phyloP scores from a whole-genome alignment of 2,329 filamentous ascomycete genomes.

The Trichoderma koningii region DNA sequence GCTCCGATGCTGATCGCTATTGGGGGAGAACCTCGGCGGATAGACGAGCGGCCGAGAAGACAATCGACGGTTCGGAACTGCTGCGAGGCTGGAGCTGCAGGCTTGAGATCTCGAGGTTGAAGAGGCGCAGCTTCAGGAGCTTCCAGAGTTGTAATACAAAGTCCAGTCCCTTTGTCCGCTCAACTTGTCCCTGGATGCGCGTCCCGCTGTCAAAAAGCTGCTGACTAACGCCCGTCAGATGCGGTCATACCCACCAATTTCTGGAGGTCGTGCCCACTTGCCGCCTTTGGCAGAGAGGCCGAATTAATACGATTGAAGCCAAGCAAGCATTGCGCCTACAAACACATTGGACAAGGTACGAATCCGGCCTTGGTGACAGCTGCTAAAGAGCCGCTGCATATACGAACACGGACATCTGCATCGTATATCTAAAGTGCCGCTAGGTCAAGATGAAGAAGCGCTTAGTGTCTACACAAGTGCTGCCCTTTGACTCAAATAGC shows the following conservation, averaged over 20 bases:
- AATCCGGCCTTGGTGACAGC: background rate
- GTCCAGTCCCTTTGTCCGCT: too few species aligned
- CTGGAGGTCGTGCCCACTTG: slow-evolving; percentile 2
- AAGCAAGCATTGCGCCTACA: background rate
- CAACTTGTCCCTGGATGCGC: background rate
- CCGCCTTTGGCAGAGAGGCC: slow-evolving; percentile 2
- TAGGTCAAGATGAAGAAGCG: background rate
- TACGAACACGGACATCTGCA: background rate
- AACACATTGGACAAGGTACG: background rate
- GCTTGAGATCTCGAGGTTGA: background rate
- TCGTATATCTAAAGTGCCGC: background rate
- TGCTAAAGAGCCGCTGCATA: background rate
- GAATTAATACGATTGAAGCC: background rate
- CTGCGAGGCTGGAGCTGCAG: background rate
- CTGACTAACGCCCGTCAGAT: background rate
- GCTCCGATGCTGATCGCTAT: slow-evolving; percentile 5
- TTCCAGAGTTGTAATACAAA: background rate
- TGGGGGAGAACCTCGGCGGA: background rate
- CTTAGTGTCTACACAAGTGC: background rate
- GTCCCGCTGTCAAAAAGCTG: slow-evolving; percentile 15
- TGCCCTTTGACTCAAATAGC: background rate
- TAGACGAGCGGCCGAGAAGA: too few species aligned
- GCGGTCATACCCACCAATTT: background rate
- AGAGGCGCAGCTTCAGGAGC: slow-evolving; percentile 22
- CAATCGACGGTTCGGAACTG: background rate